Evolutionary conservation across 192 early-diverging fungal species (phyloP).

Genomic region (Rhizophagus clarus): DNA sequence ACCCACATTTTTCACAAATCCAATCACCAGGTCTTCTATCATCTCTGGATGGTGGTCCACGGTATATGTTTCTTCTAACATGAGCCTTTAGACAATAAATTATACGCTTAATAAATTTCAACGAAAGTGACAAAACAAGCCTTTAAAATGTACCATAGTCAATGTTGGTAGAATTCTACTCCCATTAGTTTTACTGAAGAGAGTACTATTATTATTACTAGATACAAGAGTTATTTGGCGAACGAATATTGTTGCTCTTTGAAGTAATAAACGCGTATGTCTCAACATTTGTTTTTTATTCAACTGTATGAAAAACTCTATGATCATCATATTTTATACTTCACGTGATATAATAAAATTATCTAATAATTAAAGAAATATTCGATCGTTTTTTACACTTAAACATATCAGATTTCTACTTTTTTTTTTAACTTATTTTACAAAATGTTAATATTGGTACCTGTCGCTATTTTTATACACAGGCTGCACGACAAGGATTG

Average conservation of each 20-base stretch:
- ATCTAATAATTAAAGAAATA: too few species aligned
- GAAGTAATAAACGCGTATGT: not conserved
- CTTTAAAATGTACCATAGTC: not conserved
- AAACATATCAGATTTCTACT: too few species aligned
- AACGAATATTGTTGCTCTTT: not conserved
- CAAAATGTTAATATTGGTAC: too few species aligned
- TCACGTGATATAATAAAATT: too few species aligned
- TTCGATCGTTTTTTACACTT: too few species aligned
- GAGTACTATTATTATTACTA: not conserved
- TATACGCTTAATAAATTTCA: too few species aligned
- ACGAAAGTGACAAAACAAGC: not conserved
- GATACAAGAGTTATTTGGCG: not conserved
- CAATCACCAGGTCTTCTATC: slow-evolving; percentile 19
- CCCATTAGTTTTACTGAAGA: not conserved
- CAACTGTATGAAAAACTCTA: too few species aligned
- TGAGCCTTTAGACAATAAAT: not conserved
- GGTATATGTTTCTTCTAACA: not conserved
- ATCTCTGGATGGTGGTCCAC: not conserved
- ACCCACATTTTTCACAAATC: not conserved
- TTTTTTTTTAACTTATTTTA: too few species aligned
- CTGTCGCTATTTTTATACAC: too few species aligned
- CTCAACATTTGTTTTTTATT: too few species aligned
- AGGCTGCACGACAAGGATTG: too few species aligned
- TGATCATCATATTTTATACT: too few species aligned
- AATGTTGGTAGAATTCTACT: not conserved